Base-by-base conservation (phyloP, 257 asterid genomes). In the Haberlea rhodopensis region DNA sequence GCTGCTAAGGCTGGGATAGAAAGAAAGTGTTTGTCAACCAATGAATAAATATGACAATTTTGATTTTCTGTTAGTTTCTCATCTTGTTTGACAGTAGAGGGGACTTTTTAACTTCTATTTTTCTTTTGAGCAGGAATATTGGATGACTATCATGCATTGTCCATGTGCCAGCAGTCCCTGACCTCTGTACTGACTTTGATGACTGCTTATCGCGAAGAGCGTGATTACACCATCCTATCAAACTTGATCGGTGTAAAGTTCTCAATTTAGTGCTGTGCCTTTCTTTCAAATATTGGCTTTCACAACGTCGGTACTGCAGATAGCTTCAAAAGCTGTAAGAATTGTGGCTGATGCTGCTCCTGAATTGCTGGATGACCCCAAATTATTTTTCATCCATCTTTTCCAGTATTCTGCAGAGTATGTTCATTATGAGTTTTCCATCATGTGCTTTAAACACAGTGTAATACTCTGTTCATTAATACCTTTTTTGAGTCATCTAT, bases 331-430 rank as follows among this genome's bases (percentile, higher is more conserved):
- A 78, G 86, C 86, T 63, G 75, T 75, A 52, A 77, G 78, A 65
- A 79, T 91, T 60, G 88, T 82, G 58, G 92, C 85, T 27, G 98
- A 91, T 81, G 92, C 95, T 58, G 83, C 82, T 55, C 95, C 95
- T 70, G 85, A 75, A 22, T 69, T 87, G 75, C 62, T 79, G 76
- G 76, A 76, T 73, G 85, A 83, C 34, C 70, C 85, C 76, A 86
- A 89, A 62, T 72, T 83, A 63, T 86, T 83, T 73, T 85, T 86
- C 79, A 80, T 85, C 75, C 83, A 86, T 71, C 94, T 88, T 71
- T 88, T 91, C 86, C 96, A 87, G 85, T 29, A 73, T 66, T 76
- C 98, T 53, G 89, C 96, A 29, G 96, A 87, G 96, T 91, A 82
- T 68, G 82, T 74, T 71, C 51, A 10, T 57, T 34, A 26, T 7